Conservation (phyloP, 129 eudicot species). For the Centaurea solstitialis region DNA sequence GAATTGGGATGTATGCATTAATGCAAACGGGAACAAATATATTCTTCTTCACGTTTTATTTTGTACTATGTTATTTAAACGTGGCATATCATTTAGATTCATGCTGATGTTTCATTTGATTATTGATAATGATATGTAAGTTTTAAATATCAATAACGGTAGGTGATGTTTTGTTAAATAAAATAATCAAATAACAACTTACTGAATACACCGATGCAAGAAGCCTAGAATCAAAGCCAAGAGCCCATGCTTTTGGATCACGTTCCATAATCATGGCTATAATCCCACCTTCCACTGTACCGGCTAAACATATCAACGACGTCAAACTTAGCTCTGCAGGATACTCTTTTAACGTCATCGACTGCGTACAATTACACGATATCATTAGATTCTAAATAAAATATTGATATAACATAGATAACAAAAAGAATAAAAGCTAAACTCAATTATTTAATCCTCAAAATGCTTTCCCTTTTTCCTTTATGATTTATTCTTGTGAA, state of each 20-base stretch:
- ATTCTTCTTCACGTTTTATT: conserved; percentile 6
- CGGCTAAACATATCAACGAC: conserved; percentile 65
- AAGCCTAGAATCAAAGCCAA: conserved; percentile 89
- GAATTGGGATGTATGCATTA: neutral
- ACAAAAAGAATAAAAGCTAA: neutral
- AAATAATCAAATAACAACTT: conserved; percentile 23
- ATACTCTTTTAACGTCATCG: conserved; percentile 76
- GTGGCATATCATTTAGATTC: neutral
- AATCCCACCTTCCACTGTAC: conserved; percentile 68
- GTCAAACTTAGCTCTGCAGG: conserved; percentile 84
- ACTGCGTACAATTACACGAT: conserved; percentile 32
- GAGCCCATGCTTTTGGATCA: conserved; percentile 69
- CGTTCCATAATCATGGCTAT: conserved; percentile 72
- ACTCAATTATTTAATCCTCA: neutral
- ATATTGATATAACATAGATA: too few species aligned
- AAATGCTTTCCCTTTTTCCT: neutral
- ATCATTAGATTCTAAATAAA: neutral
- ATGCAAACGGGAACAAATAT: conserved; percentile 9
- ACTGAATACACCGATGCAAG: conserved; percentile 88
- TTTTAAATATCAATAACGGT: neutral
- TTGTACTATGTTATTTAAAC: neutral
- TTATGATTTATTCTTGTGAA: neutral
- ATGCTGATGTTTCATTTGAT: neutral
- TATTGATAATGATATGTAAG: neutral
- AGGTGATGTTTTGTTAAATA: neutral